Evolutionary conservation across 169 alveolate species (phyloP).

Genomic region (Theileria annulata): DNA sequence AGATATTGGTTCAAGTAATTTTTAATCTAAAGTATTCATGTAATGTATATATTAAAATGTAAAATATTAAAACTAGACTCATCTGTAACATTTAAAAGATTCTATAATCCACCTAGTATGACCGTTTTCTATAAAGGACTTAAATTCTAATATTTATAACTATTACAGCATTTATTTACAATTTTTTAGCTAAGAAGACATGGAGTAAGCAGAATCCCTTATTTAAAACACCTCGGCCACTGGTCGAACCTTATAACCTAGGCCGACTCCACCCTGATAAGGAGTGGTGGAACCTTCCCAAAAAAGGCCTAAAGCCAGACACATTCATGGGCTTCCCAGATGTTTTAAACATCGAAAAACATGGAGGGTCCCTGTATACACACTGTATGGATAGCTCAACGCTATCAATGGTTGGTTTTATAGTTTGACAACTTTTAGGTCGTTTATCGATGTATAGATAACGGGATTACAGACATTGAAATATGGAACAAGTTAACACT

Average conservation of each 20-base stretch:
- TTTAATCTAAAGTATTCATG: background rate
- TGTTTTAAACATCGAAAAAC: constrained; percentile 59
- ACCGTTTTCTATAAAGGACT: background rate
- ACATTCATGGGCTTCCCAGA: constrained; percentile 83
- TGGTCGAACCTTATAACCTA: constrained; percentile 75
- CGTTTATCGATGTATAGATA: constrained; percentile 69
- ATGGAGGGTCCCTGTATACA: constrained; percentile 77
- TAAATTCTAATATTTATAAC: constrained; percentile 5
- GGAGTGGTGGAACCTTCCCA: constrained; percentile 81
- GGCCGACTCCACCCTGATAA: constrained; percentile 76
- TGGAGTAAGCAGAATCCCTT: constrained; percentile 83
- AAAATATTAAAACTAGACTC: constrained; percentile 8
- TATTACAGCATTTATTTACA: constrained; percentile 6
- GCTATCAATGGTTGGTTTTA: constrained; percentile 50
- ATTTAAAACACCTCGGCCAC: constrained; percentile 77
- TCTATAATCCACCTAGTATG: constrained; percentile 68
- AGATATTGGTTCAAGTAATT: background rate
- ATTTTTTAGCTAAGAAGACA: constrained; percentile 61
- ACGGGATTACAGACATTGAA: constrained; percentile 58
- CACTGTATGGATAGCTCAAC: constrained; percentile 79
- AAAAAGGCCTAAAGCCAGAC: constrained; percentile 66
- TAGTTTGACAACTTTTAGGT: constrained; percentile 42
- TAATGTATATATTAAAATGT: background rate
- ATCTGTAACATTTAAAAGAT: constrained; percentile 37
- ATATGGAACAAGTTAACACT: constrained; percentile 69